Evolutionary conservation across 2,329 filamentous ascomycete genomes (phyloP).

Genomic region (Nothophoma quercina): DNA sequence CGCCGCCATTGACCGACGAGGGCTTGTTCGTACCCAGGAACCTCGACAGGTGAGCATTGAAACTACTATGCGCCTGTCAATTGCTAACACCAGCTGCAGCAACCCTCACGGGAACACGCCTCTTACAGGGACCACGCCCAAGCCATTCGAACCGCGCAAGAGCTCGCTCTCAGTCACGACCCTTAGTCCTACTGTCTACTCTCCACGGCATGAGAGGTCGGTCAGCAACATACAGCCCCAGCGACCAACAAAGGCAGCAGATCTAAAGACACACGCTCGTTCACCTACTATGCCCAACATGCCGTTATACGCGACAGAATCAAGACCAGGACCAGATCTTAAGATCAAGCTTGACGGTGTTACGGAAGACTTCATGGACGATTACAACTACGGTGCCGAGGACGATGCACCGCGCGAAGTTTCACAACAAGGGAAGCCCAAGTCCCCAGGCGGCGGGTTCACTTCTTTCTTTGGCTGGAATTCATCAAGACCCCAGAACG

Average conservation of each 20-base stretch:
- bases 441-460: constrained; percentile 61
- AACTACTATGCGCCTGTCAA: constrained; percentile 2
- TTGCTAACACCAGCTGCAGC: constrained; percentile 34
- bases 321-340: constrained; percentile 37
- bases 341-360: constrained; percentile 48
- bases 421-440: constrained; percentile 47
- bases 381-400: constrained; percentile 40
- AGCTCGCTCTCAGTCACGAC: constrained; percentile 30
- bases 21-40: constrained; percentile 47
- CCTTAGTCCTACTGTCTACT: constrained; percentile 13
- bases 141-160: constrained; percentile 32
- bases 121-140: constrained; percentile 34
- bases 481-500: constrained; percentile 59
- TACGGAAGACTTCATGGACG: constrained; percentile 48
- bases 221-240: constrained; percentile 45
- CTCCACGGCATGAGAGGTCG: constrained; percentile 47
- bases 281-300: constrained; percentile 52
- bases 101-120: constrained; percentile 47
- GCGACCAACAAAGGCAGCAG: constrained; percentile 36
- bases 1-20: constrained; percentile 45
- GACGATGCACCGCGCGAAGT: constrained; percentile 31
- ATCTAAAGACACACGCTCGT: constrained; percentile 38
- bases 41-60: constrained; percentile 47
- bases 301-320: constrained; percentile 41
- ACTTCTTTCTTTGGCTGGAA: constrained; percentile 75